Conservation (phyloP, 345 rosid species). For the Gossypium herbaceum region DNA sequence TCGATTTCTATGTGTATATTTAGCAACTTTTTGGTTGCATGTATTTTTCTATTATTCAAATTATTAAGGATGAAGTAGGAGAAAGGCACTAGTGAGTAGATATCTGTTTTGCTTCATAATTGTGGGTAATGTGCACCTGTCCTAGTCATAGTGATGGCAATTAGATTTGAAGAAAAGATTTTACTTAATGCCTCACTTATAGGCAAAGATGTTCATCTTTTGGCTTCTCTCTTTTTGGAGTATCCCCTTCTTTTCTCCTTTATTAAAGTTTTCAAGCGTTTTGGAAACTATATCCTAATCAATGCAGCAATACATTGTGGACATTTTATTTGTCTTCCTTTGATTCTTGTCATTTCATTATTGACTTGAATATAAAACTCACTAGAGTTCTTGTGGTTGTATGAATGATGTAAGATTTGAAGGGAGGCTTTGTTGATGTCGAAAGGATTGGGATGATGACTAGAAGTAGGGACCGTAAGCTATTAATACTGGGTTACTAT, state of each 20-base stretch:
- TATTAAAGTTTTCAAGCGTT: neutral
- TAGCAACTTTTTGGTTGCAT: neutral
- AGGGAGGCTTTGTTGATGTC: neutral
- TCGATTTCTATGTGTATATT: neutral
- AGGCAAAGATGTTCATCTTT: neutral
- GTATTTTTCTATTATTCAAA: neutral
- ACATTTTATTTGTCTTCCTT: neutral
- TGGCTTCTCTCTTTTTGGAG: neutral
- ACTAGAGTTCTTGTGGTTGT: neutral
- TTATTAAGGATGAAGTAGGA: neutral
- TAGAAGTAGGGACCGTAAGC: neutral
- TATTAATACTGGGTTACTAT: neutral
- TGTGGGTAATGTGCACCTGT: neutral
- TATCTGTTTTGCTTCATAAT: neutral
- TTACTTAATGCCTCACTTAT: neutral
- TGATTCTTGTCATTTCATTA: constrained; percentile 1
- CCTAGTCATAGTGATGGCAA: neutral
- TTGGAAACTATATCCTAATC: neutral
- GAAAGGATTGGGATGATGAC: neutral
- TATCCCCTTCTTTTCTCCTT: neutral
- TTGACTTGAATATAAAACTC: neutral
- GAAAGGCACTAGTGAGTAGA: neutral
- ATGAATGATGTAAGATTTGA: neutral
- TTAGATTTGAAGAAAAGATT: neutral
- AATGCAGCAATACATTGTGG: neutral